Base-by-base conservation (phyloP, 345 rosid species). In the Populus deltoides region DNA sequence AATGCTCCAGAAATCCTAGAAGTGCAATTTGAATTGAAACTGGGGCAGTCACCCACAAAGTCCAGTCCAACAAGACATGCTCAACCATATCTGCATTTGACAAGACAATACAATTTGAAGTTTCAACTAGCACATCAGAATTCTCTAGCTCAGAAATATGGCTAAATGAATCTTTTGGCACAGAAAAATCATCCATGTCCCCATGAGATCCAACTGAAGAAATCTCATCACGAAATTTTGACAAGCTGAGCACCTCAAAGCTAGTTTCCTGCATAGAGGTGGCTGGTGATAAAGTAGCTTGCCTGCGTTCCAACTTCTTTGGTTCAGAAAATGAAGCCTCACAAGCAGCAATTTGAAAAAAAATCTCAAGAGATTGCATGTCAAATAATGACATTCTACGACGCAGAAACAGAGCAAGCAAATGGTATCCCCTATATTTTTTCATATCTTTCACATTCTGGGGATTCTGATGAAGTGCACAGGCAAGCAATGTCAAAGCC, bases 21-120 rank as follows among this genome's bases (percentile, higher is more conserved):
- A 97, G 87, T 35, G 98, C 85, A 87, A 94, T 94, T 87, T 97
- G 99, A 85, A 94, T 92, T 53, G 97, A 86, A 81, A 97, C 92
- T 39, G 98, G 88, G 78, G 99, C 90, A 65, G 92, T 85, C 49
- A 94, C 99, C 99, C 99, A 97, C 76, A 97, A 80, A 33, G 99
- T 97, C 99, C 99, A 97, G 82, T 97, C 99, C 86, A 97, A 85
- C 86, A 97, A 88, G 83, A 97, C 97, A 90, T 97, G 98, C 81
- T 97, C 99, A 84, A 97, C 94, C 99, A 97, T 92, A 87, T 97
- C 98, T 0, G 95, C 91, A 80, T 97, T 97, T 68, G 98, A 94
- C 89, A 97, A 85, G 72, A 97, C 99, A 68, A 97, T 91, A 83
- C 99, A 97, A 82, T 97, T 97, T 70, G 99, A 92, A 68, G 93